These are phyloP conservation scores for Diversispora eburnea DNA, from an alignment of 192 early-diverging fungal species.

Conservation along the genomic window DNA sequence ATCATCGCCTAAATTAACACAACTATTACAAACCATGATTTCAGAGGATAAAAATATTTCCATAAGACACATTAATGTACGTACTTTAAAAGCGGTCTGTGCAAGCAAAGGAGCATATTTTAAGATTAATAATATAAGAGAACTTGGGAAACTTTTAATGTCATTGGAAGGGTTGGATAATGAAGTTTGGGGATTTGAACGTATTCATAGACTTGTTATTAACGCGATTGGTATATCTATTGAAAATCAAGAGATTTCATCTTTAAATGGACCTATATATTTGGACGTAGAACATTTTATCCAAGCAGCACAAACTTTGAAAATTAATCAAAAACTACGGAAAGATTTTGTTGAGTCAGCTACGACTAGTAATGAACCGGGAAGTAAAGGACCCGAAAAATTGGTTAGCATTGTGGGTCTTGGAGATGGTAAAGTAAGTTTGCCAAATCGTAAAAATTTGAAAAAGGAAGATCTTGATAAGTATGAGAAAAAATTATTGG, in stretches of 20 bases:
- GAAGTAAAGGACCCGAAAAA: slow-evolving; percentile 20
- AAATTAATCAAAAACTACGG: slow-evolving; percentile 25
- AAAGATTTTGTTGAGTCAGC: slow-evolving; percentile 28
- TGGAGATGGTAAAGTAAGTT: slow-evolving; percentile 31
- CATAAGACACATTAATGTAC: slow-evolving; percentile 44
- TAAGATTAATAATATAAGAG: slow-evolving; percentile 5
- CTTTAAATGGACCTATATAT: slow-evolving; percentile 30
- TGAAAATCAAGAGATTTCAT: slow-evolving; percentile 26
- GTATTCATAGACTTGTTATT: slow-evolving; percentile 46
- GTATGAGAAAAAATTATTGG: slow-evolving; percentile 75
- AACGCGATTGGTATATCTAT: slow-evolving; percentile 45
- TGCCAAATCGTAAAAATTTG: slow-evolving; percentile 28
- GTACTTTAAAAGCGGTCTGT: slow-evolving; percentile 39
- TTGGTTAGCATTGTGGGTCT: slow-evolving; percentile 46
- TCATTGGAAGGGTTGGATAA: slow-evolving; percentile 34
- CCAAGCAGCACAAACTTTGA: slow-evolving; percentile 24
- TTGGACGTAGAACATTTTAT: slow-evolving; percentile 29
- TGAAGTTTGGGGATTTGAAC: slow-evolving; percentile 44
- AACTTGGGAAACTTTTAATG: slow-evolving; percentile 10
- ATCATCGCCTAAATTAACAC: slow-evolving; percentile 5
- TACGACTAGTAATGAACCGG: not conserved
- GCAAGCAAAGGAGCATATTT: slow-evolving; percentile 38
- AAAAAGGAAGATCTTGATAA: slow-evolving; percentile 44
- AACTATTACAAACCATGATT: slow-evolving; percentile 32
- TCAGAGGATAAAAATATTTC: slow-evolving; percentile 37